These are phyloP conservation scores for Paxillus ammoniavirescens DNA, from an alignment of 768 basidiomycete genomes.

Conservation along the genomic window DNA sequence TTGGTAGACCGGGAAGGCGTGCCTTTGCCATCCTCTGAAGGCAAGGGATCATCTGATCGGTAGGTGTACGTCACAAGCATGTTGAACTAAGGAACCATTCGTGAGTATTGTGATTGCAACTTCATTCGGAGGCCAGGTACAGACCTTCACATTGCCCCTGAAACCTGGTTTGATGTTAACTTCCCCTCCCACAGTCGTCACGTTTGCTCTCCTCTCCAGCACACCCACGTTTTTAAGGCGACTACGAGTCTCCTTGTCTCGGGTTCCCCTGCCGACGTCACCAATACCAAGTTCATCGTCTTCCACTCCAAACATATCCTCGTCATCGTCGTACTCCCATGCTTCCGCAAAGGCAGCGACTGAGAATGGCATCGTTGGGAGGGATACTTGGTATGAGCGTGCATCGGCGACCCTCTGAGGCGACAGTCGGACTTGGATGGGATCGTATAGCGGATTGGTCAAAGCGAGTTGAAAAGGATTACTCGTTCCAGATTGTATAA, in stretches of 20 bases:
- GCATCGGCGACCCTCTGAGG: conserved; percentile 58
- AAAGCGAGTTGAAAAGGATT: conserved; percentile 89
- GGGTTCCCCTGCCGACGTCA: conserved; percentile 39
- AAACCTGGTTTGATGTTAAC: conserved; percentile 82
- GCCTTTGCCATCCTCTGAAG: conserved; percentile 57
- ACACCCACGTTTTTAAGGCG: conserved; percentile 68
- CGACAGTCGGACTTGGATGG: conserved; percentile 86
- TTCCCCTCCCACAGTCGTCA: conserved; percentile 86
- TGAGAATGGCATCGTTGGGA: conserved; percentile 77
- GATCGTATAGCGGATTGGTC: conserved; percentile 95
- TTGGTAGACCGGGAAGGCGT: conserved; percentile 47
- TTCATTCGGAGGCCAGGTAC: conserved; percentile 20
- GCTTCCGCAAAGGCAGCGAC: conserved; percentile 92
- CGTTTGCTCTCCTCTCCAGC: conserved; percentile 86
- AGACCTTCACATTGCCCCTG: conserved; percentile 73
- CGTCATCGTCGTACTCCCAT: conserved; percentile 98
- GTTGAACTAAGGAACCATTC: conserved; percentile 65
- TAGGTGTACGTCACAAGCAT: conserved; percentile 95
- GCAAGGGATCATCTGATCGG: conserved; percentile 80
- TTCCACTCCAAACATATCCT: conserved; percentile 66
- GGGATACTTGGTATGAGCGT: conserved; percentile 63
- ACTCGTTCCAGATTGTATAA: conserved; percentile 70
- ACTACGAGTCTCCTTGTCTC: conserved; percentile 45
- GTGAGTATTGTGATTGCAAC: conserved; percentile 1
- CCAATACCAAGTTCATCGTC: conserved; percentile 37